phyloP scores from a whole-genome alignment of 108 stramenopile genomes.

The Cyclotella atomus region DNA sequence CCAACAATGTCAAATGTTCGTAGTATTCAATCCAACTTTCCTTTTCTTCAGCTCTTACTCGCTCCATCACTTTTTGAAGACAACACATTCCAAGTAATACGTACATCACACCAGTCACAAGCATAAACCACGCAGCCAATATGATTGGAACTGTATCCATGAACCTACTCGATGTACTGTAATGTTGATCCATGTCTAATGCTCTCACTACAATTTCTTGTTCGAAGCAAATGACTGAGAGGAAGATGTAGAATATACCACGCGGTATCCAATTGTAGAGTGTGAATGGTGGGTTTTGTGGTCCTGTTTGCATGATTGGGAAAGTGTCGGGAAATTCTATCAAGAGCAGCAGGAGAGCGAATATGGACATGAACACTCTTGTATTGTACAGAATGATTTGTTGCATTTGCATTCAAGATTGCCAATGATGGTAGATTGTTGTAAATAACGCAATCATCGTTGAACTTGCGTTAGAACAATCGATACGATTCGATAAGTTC shows the following conservation, averaged over 20 bases:
- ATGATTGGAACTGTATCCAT: slow-evolving; percentile 60
- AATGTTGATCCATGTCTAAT: slow-evolving; percentile 27
- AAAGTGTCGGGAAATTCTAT: slow-evolving; percentile 46
- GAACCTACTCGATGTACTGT: slow-evolving; percentile 34
- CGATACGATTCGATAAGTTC: background rate
- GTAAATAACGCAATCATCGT: too few relatives aligned
- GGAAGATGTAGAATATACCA: slow-evolving; percentile 50
- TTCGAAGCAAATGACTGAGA: slow-evolving; percentile 34
- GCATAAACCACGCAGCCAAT: slow-evolving; percentile 62
- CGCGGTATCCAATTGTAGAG: slow-evolving; percentile 49
- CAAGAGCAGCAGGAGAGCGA: slow-evolving; percentile 27
- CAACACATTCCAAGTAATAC: slow-evolving; percentile 73
- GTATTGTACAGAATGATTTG: background rate
- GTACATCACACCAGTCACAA: slow-evolving; percentile 61
- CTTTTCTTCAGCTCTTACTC: slow-evolving; percentile 45
- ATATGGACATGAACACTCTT: slow-evolving; percentile 41
- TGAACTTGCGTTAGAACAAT: background rate
- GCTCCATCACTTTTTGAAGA: slow-evolving; percentile 67
- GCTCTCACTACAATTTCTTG: slow-evolving; percentile 39
- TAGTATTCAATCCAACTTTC: slow-evolving; percentile 53
- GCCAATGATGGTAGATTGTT: background rate
- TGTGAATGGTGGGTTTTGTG: slow-evolving; percentile 23
- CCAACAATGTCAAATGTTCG: slow-evolving; percentile 54
- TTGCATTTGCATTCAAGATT: too few relatives aligned
- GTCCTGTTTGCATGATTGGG: slow-evolving; percentile 22